Percentiles rank a stretch among this genome's conserved stretches.
These are phyloP conservation scores for Eimeria mitis DNA, from an alignment of 169 alveolate genomes.

Conservation along the genomic window DNA sequence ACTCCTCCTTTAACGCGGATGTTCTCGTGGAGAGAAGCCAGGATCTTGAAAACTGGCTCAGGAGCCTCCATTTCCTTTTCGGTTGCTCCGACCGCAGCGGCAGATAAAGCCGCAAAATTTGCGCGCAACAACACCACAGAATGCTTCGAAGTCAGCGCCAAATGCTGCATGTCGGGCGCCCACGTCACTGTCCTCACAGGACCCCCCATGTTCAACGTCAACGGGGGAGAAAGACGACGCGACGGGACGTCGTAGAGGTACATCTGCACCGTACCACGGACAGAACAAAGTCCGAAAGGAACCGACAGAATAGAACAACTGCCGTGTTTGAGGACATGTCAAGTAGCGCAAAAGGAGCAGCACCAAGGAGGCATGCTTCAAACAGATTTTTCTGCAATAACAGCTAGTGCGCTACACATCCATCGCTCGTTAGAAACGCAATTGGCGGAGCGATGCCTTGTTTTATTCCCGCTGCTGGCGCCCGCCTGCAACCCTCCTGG, in stretches of 20 bases:
- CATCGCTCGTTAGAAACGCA: background rate
- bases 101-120: slow-evolving; percentile 52
- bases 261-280: slow-evolving; percentile 39
- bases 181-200: slow-evolving; percentile 84
- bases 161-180: slow-evolving; percentile 83
- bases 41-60: slow-evolving; percentile 80
- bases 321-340: background rate
- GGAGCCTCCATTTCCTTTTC: slow-evolving; percentile 12
- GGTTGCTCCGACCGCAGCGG: slow-evolving; percentile 27
- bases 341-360: background rate
- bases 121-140: slow-evolving; percentile 72
- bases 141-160: slow-evolving; percentile 86
- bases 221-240: slow-evolving; percentile 67
- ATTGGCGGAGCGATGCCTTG: background rate
- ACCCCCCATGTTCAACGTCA: slow-evolving; percentile 62
- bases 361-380: background rate
- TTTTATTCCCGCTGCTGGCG: background rate
- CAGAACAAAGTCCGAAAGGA: background rate
- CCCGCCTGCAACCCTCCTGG: background rate
- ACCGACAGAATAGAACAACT: background rate
- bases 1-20: slow-evolving; percentile 88
- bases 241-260: slow-evolving; percentile 72
- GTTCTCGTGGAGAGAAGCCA: slow-evolving; percentile 86
- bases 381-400: background rate
- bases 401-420: background rate